Percentiles rank a stretch among this genome's conserved stretches.
These are phyloP conservation scores for Musa schizocarpa DNA, from an alignment of 176 grass and related monocot genomes.

Conservation along the genomic window DNA sequence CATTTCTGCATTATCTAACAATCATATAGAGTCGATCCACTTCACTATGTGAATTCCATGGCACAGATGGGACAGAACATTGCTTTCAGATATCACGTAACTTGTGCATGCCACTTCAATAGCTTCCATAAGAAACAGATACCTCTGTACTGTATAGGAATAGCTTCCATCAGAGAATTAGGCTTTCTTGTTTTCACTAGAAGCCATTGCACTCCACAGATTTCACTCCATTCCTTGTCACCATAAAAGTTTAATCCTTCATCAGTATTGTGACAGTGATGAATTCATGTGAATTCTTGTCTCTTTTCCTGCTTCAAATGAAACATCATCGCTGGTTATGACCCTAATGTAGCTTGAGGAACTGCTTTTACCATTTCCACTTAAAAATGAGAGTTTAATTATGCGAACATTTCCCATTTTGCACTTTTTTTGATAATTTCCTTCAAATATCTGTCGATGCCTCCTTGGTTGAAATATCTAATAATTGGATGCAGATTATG, in stretches of 20 bases:
- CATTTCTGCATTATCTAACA: neutral
- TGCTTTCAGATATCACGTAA: neutral
- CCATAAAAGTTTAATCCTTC: neutral
- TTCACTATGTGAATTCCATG: neutral
- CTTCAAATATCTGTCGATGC: too few species aligned
- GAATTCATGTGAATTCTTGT: neutral
- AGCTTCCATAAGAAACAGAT: neutral
- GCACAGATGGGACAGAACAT: neutral
- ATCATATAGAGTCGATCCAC: neutral
- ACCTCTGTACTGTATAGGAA: neutral
- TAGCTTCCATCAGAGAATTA: neutral
- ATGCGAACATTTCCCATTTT: too few species aligned
- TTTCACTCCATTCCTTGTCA: neutral
- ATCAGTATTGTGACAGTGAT: neutral
- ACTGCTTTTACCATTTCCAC: too few species aligned
- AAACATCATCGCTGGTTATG: too few species aligned
- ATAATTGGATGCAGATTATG: too few species aligned
- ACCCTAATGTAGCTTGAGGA: too few species aligned
- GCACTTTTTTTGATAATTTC: too few species aligned
- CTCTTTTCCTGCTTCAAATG: too few species aligned
- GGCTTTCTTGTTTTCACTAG: neutral
- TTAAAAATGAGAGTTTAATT: too few species aligned
- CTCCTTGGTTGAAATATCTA: too few species aligned
- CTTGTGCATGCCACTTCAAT: neutral
- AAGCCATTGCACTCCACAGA: neutral